phyloP scores from a whole-genome alignment of 331 rosid species.

The Rosa hybrid region DNA sequence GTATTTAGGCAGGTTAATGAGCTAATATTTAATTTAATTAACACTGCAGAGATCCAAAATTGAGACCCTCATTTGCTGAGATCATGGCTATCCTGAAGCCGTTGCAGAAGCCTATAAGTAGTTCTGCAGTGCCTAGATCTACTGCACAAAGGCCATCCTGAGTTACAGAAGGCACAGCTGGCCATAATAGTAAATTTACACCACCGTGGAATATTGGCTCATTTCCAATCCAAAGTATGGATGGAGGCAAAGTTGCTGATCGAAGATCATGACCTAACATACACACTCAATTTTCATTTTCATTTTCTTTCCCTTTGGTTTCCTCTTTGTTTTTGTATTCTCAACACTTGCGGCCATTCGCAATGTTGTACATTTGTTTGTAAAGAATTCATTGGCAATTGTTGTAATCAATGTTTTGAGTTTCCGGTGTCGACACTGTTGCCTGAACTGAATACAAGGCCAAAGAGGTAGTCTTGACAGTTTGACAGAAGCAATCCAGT shows the following conservation, averaged over 20 bases:
- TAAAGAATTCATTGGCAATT: conserved; percentile 53
- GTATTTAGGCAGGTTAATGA: not conserved
- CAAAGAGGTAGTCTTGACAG: conserved; percentile 21
- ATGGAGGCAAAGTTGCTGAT: conserved; percentile 46
- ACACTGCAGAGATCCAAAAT: conserved; percentile 66
- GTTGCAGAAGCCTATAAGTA: conserved; percentile 67
- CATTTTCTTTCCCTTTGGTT: conserved; percentile 25
- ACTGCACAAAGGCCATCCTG: conserved; percentile 29
- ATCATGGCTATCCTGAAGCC: conserved; percentile 90
- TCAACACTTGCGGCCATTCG: conserved; percentile 38
- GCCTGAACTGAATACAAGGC: conserved; percentile 31
- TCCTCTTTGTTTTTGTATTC: conserved; percentile 19
- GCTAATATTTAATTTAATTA: conserved; percentile 24
- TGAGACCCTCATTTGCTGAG: conserved; percentile 92
- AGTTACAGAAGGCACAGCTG: conserved; percentile 45
- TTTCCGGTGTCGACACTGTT: conserved; percentile 36
- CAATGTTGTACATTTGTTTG: conserved; percentile 66
- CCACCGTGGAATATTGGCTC: conserved; percentile 43
- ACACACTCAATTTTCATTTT: conserved; percentile 49
- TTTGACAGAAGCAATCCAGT: not conserved
- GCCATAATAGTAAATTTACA: conserved; percentile 40
- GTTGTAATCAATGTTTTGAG: conserved; percentile 52
- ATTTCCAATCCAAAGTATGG: conserved; percentile 37
- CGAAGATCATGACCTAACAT: conserved; percentile 52
- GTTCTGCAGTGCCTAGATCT: conserved; percentile 58